Conservation (phyloP, 495 filamentous ascomycete genomes). For the Podospora pseudocomata region DNA sequence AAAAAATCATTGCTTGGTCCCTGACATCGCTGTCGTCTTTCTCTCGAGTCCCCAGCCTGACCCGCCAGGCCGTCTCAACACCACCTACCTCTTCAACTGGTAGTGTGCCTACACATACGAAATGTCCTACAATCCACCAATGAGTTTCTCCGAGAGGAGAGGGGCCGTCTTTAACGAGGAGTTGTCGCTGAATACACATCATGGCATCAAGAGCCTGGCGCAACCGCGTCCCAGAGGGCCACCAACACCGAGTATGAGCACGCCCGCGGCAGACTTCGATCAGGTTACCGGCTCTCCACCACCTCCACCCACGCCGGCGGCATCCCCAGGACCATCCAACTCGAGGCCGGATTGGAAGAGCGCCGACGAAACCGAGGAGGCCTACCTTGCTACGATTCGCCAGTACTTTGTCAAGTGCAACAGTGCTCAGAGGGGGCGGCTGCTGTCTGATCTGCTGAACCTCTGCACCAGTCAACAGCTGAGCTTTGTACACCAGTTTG, state of each 20-base stretch:
- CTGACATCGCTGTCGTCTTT: background rate
- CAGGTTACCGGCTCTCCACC: conserved; percentile 53
- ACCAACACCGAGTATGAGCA: conserved; percentile 56
- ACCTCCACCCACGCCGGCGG: conserved; percentile 54
- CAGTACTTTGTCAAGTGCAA: conserved; percentile 50
- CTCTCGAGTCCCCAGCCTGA: background rate
- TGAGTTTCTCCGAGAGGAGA: conserved; percentile 45
- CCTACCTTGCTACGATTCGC: conserved; percentile 47
- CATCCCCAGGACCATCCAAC: conserved; percentile 53
- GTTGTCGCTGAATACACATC: conserved; percentile 42
- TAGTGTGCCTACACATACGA: background rate
- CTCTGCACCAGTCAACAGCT: conserved; percentile 91
- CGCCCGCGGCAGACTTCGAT: conserved; percentile 54
- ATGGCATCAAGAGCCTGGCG: conserved; percentile 39
- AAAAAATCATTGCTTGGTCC: background rate
- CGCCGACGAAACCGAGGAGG: conserved; percentile 50
- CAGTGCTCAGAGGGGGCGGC: conserved; percentile 51
- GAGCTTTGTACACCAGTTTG: conserved; percentile 90
- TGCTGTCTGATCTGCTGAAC: conserved; percentile 81
- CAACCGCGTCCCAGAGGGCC: conserved; percentile 48
- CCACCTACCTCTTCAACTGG: background rate
- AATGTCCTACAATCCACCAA: conserved; percentile 39
- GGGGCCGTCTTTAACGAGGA: conserved; percentile 44
- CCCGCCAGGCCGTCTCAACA: background rate
- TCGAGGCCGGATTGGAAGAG: conserved; percentile 51